Conservation (phyloP, 2,329 filamentous ascomycete genomes). For the Cladosporium sp. region DNA sequence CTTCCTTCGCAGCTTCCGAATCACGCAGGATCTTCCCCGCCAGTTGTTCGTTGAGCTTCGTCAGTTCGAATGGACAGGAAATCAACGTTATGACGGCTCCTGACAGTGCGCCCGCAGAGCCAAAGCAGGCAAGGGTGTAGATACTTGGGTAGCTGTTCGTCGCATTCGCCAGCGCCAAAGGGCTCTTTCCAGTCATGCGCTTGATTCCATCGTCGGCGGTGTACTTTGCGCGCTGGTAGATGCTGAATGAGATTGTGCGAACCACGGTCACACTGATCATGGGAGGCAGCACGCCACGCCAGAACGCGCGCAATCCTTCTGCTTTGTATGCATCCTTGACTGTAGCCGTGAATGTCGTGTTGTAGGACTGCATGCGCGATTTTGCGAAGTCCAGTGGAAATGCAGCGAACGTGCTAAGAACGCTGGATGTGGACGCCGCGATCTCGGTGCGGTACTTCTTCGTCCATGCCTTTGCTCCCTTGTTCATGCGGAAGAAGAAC, state of each 20-base stretch:
- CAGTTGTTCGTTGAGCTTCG: slow-evolving; percentile 84
- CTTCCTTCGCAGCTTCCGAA: slow-evolving; percentile 9
- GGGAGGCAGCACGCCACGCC: slow-evolving; percentile 68
- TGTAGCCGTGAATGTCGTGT: slow-evolving; percentile 60
- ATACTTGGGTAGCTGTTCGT: slow-evolving; percentile 70
- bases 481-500: slow-evolving; percentile 36
- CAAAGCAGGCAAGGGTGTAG: slow-evolving; percentile 74
- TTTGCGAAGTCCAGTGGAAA: slow-evolving; percentile 89
- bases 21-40: slow-evolving; percentile 69
- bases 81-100: slow-evolving; percentile 78
- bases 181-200: slow-evolving; percentile 64
- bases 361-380: slow-evolving; percentile 80
- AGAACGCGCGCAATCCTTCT: slow-evolving; percentile 53
- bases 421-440: slow-evolving; percentile 72
- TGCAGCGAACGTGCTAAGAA: slow-evolving; percentile 75
- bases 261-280: slow-evolving; percentile 76
- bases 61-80: slow-evolving; percentile 84
- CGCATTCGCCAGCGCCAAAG: slow-evolving; percentile 70
- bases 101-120: slow-evolving; percentile 73
- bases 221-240: slow-evolving; percentile 77
- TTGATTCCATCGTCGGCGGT: slow-evolving; percentile 70
- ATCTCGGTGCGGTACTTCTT: slow-evolving; percentile 81
- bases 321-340: slow-evolving; percentile 69
- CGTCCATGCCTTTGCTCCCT: slow-evolving; percentile 57
- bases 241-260: slow-evolving; percentile 74